Conservation (phyloP, 352 stramenopile species). For the Pythium aristosporum region DNA sequence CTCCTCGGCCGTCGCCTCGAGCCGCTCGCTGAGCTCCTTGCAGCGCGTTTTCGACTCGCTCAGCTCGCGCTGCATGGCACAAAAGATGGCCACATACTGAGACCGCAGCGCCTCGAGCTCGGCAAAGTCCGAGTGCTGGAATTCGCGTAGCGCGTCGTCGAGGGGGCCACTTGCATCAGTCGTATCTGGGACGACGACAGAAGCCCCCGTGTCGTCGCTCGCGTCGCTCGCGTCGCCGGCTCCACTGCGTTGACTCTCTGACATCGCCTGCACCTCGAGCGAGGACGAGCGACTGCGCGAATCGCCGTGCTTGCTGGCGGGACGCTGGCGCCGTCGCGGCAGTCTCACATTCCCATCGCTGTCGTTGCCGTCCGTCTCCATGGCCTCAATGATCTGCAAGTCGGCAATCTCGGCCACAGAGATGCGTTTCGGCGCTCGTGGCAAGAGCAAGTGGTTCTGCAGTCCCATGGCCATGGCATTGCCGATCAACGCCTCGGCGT, state of each 20-base stretch:
- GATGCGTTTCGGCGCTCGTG: conserved; percentile 50
- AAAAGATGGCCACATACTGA: conserved; percentile 71
- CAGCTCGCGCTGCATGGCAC: conserved; percentile 58
- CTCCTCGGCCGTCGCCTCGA: conserved; percentile 59
- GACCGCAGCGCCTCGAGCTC: conserved; percentile 41
- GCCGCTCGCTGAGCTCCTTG: conserved; percentile 40
- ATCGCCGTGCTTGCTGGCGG: conserved; percentile 5
- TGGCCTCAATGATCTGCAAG: conserved; percentile 62
- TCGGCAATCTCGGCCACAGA: conserved; percentile 68
- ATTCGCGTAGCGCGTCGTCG: conserved; percentile 54
- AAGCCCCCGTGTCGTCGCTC: background rate
- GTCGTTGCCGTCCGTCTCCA: conserved; percentile 23
- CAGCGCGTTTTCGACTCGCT: conserved; percentile 57
- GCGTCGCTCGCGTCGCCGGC: background rate
- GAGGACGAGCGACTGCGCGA: conserved; percentile 20
- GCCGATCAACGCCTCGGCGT: conserved; percentile 68
- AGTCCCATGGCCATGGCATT: conserved; percentile 73
- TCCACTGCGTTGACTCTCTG: conserved; percentile 5
- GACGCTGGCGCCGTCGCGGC: conserved; percentile 4
- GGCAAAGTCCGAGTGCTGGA: conserved; percentile 25
- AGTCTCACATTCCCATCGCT: background rate
- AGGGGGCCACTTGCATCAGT: conserved; percentile 29
- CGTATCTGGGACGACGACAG: background rate
- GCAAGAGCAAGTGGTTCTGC: conserved; percentile 52
- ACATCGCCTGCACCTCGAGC: conserved; percentile 11